Percentiles rank a stretch among this genome's conserved stretches.
Conservation (phyloP, 2,329 filamentous ascomycete species). For the Trichoderma sp. region DNA sequence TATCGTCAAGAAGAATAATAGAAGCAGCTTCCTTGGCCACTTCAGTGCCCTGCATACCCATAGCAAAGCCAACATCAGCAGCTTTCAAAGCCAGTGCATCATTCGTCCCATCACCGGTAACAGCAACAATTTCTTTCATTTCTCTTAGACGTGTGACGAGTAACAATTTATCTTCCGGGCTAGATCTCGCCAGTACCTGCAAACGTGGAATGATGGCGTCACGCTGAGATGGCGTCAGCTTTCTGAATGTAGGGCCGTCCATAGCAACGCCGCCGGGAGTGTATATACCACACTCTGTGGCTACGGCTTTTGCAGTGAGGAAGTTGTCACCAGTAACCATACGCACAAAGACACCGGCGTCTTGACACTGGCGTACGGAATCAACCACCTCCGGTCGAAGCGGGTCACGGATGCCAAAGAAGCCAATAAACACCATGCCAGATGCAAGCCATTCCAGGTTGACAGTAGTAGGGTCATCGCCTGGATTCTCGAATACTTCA, state of each 20-base stretch:
- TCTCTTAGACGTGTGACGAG: conserved; percentile 65
- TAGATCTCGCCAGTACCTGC: conserved; percentile 68
- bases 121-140: conserved; percentile 66
- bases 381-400: conserved; percentile 62
- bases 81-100: conserved; percentile 67
- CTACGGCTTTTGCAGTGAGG: conserved; percentile 48
- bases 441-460: conserved; percentile 46
- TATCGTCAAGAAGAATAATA: conserved; percentile 66
- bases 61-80: conserved; percentile 68
- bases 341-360: conserved; percentile 66
- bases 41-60: conserved; percentile 67
- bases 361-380: conserved; percentile 62
- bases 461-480: conserved; percentile 39
- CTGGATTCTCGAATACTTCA: conserved; percentile 60
- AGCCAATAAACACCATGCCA: conserved; percentile 50
- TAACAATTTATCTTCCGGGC: conserved; percentile 68
- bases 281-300: conserved; percentile 45
- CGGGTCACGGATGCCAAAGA: conserved; percentile 69
- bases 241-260: conserved; percentile 56
- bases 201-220: conserved; percentile 60
- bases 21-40: conserved; percentile 67
- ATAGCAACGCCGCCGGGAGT: conserved; percentile 68
- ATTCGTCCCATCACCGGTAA: conserved; percentile 68
- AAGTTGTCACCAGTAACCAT: conserved; percentile 60
- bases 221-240: conserved; percentile 52